These are phyloP conservation scores for Lupinus albus DNA, from an alignment of 306 rosid genomes.

Conservation along the genomic window DNA sequence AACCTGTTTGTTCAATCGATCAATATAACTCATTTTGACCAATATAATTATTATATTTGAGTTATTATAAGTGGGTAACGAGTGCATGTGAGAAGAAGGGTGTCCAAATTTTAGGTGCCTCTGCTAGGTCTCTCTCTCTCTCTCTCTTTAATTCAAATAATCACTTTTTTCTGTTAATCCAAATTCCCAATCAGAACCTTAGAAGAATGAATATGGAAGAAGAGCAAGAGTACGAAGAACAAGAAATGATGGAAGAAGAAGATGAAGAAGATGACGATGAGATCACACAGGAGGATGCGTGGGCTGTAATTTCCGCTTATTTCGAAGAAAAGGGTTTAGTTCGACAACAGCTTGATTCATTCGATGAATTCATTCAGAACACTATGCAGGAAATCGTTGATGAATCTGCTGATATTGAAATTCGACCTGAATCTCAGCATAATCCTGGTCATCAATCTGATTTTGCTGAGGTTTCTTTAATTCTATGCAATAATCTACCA, in stretches of 20 bases:
- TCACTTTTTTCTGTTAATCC: neutral
- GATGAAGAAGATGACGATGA: slow-evolving; percentile 72
- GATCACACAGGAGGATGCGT: slow-evolving; percentile 92
- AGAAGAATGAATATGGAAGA: slow-evolving; percentile 69
- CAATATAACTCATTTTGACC: too few species aligned
- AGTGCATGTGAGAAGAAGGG: too few species aligned
- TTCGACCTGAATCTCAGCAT: slow-evolving; percentile 94
- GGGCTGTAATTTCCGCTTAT: slow-evolving; percentile 96
- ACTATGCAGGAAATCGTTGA: slow-evolving; percentile 98
- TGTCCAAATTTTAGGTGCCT: too few species aligned
- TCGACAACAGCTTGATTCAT: slow-evolving; percentile 93
- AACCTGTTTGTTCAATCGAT: too few species aligned
- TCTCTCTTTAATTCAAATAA: neutral
- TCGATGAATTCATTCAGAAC: slow-evolving; percentile 94
- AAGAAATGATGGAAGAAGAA: slow-evolving; percentile 58
- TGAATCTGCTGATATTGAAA: slow-evolving; percentile 90
- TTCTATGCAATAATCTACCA: too few species aligned
- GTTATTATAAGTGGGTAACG: too few species aligned
- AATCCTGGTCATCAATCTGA: slow-evolving; percentile 94
- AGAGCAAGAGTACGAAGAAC: slow-evolving; percentile 72
- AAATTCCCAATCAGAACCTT: neutral
- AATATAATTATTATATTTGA: too few species aligned
- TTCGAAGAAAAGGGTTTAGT: slow-evolving; percentile 94
- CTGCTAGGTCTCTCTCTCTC: too few species aligned
- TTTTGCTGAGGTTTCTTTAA: slow-evolving; percentile 60